Evolutionary conservation across 805 yeast genomes (phyloP).

Genomic region (Kodamaea laetipori): DNA sequence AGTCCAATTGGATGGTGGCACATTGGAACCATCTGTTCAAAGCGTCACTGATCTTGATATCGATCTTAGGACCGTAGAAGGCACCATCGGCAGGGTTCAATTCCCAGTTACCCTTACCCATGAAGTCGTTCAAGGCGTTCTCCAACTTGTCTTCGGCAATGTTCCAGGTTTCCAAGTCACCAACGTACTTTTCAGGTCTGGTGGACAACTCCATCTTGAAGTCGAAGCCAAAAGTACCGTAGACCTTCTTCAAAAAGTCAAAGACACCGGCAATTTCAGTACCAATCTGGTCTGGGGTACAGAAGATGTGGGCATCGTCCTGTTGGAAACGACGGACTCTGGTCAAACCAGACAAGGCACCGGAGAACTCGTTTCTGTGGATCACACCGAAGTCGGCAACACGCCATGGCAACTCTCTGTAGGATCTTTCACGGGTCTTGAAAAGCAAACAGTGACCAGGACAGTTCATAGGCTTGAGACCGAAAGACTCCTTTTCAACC

Average conservation of each 20-base stretch:
- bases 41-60: constrained; percentile 93
- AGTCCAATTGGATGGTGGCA: constrained; percentile 97
- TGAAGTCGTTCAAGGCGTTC: constrained; percentile 75
- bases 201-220: constrained; percentile 97
- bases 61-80: constrained; percentile 94
- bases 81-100: constrained; percentile 98
- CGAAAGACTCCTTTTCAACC: constrained; percentile 93
- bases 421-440: constrained; percentile 90
- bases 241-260: constrained; percentile 80
- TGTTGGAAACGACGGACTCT: constrained; percentile 99
- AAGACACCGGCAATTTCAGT: constrained; percentile 80
- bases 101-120: constrained; percentile 85
- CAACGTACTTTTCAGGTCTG: constrained; percentile 95
- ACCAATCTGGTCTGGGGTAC: constrained; percentile 88
- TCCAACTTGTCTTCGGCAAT: constrained; percentile 84
- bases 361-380: constrained; percentile 95
- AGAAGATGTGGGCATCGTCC: constrained; percentile 98
- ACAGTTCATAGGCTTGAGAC: constrained; percentile 93
- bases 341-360: constrained; percentile 88
- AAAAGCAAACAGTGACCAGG: constrained; percentile 93
- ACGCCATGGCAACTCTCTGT: constrained; percentile 97
- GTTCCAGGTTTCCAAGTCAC: constrained; percentile 93
- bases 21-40: constrained; percentile 97
- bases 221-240: constrained; percentile 91
- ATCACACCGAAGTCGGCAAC: constrained; percentile 97